These are phyloP conservation scores for Penicillium sp. DNA, from an alignment of 2,329 filamentous ascomycete species.

Conservation along the genomic window DNA sequence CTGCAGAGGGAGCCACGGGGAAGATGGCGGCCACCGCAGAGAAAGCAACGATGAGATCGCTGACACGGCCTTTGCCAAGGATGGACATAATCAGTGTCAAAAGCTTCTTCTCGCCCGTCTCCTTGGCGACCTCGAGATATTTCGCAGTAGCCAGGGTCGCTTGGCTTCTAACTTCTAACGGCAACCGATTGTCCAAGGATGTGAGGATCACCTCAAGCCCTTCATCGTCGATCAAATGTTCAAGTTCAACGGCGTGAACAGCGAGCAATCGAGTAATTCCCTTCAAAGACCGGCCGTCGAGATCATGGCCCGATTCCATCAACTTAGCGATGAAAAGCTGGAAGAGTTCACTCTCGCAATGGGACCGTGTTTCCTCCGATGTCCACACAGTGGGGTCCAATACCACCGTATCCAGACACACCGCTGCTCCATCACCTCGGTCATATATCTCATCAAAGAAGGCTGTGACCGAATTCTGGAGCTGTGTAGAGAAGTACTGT, in stretches of 20 bases:
- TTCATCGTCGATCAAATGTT: slow-evolving; percentile 58
- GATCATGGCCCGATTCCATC: slow-evolving; percentile 84
- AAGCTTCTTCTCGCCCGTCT: slow-evolving; percentile 68
- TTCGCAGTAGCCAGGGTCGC: slow-evolving; percentile 79
- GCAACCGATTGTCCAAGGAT: slow-evolving; percentile 79
- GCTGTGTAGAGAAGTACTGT: slow-evolving; percentile 41
- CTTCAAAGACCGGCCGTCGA: slow-evolving; percentile 59
- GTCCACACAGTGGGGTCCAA: slow-evolving; percentile 46
- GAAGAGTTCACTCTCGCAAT: slow-evolving; percentile 48
- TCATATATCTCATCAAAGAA: slow-evolving; percentile 50
- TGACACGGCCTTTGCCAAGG: slow-evolving; percentile 71
- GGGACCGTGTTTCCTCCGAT: slow-evolving; percentile 39
- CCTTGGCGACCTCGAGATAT: slow-evolving; percentile 72
- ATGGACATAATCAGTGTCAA: slow-evolving; percentile 71
- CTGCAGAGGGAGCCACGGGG: slow-evolving; percentile 74
- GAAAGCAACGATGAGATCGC: slow-evolving; percentile 87
- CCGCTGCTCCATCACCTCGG: slow-evolving; percentile 46
- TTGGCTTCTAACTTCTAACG: slow-evolving; percentile 70
- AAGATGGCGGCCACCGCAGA: slow-evolving; percentile 89
- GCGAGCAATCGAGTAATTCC: slow-evolving; percentile 58
- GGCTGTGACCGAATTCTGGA: slow-evolving; percentile 44
- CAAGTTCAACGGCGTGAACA: slow-evolving; percentile 51
- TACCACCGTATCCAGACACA: slow-evolving; percentile 46
- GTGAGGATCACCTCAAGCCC: slow-evolving; percentile 81
- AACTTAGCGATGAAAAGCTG: slow-evolving; percentile 76